phyloP scores from a whole-genome alignment of 2,329 filamentous ascomycete species.

The Rhynchosporium graminicola region DNA sequence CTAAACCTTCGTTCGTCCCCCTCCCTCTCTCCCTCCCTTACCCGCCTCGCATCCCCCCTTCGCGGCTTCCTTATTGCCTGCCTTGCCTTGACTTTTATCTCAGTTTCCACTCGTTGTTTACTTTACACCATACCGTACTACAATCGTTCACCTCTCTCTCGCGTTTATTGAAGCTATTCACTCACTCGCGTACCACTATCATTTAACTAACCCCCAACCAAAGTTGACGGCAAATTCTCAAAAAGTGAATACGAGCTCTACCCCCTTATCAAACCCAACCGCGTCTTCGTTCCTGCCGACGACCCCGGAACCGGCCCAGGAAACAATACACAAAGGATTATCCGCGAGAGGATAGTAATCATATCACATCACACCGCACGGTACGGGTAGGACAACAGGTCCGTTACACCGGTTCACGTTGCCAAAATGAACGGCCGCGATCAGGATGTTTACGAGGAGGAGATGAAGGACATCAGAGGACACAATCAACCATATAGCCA shows the following conservation, averaged over 20 bases:
- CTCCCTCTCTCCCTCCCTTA: not conserved
- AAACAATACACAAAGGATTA: not conserved
- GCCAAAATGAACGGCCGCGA: slow-evolving; percentile 5
- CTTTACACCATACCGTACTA: too few species aligned
- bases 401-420: not conserved
- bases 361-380: not conserved
- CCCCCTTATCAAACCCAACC: not conserved
- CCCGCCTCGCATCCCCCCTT: too few species aligned
- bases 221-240: too few species aligned
- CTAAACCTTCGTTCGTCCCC: too few species aligned
- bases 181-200: too few species aligned
- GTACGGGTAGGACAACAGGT: not conserved
- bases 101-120: not conserved
- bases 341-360: not conserved
- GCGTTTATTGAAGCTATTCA: too few species aligned
- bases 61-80: too few species aligned
- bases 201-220: too few species aligned
- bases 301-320: not conserved
- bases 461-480: slow-evolving; percentile 13
- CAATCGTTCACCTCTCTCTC: too few species aligned
- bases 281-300: not conserved
- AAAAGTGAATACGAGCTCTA: too few species aligned
- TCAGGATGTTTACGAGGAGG: slow-evolving; percentile 3
- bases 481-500: not conserved
- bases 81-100: not conserved